Evolutionary conservation across 2,329 filamentous ascomycete genomes (phyloP).

Genomic region (Acephala macrosclerotiorum): DNA sequence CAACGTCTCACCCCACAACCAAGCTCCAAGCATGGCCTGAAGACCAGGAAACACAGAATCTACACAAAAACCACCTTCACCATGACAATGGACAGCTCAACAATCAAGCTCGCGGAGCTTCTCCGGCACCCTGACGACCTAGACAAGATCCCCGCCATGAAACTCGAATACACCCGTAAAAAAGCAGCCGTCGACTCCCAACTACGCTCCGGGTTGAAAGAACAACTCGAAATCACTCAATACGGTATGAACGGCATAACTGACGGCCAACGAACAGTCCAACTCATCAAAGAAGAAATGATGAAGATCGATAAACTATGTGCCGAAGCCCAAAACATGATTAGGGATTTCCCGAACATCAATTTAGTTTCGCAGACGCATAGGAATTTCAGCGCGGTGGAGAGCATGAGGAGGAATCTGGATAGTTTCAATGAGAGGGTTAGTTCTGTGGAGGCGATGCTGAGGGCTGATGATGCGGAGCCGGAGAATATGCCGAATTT

Average conservation of each 20-base stretch:
- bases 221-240: slow-evolving; percentile 94
- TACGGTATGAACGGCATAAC: slow-evolving; percentile 87
- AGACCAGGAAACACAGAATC: slow-evolving; percentile 16
- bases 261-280: slow-evolving; percentile 90
- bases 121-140: slow-evolving; percentile 96
- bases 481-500: slow-evolving; percentile 91
- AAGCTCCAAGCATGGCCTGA: slow-evolving; percentile 34
- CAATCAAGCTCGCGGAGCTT: slow-evolving; percentile 82
- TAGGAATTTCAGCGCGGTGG: slow-evolving; percentile 92
- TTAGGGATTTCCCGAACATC: slow-evolving; percentile 93
- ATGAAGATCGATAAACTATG: slow-evolving; percentile 98
- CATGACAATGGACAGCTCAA: slow-evolving; percentile 45
- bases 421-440: slow-evolving; percentile 86
- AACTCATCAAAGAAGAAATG: slow-evolving; percentile 96
- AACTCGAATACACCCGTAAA: slow-evolving; percentile 92
- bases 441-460: slow-evolving; percentile 76
- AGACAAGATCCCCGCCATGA: slow-evolving; percentile 90
- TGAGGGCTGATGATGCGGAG: slow-evolving; percentile 85
- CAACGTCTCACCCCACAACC: slow-evolving; percentile 20
- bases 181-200: slow-evolving; percentile 91
- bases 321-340: slow-evolving; percentile 96
- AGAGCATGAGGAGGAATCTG: slow-evolving; percentile 91
- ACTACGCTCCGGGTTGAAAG: slow-evolving; percentile 84
- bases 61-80: slow-evolving; percentile 21
- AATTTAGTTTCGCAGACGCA: slow-evolving; percentile 93